Evolutionary conservation across 768 basidiomycete species (phyloP), one percentile per base, ranked within the genome.

Genomic region (Nidularia sp.): DNA sequence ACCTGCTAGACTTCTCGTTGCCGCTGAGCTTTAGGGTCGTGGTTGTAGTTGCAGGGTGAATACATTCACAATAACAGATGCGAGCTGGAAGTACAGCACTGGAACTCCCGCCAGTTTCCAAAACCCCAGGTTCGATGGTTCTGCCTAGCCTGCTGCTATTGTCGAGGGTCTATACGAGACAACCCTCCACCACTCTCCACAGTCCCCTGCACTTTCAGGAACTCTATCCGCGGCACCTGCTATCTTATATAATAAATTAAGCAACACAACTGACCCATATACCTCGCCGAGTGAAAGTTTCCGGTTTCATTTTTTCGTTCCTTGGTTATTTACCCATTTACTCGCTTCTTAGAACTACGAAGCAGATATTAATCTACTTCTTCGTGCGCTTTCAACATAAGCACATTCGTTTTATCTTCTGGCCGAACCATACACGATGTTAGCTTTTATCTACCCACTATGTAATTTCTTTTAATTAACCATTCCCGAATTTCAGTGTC

Each of bases 81-180:
- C 39, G 2, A 54, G 51, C 7, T 69, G 65, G 65, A 65, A 65
- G 51, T 62, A 52, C 39, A 63, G 31, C 36, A 55, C 51, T 1
- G 53, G 45, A 3, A 47, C 49, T 6, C 60, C 62, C 25, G 25
- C 43, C 12, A 22, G 25, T 9, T 45, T 45, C 25, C 9, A 13
- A 9, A 25, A 10, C 9, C n/a, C 25, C 6, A 6, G 62, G 44
- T 58, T 60, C 42, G 45, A 66, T 41, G 61, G 62, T 44, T 55
- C 61, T 13, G 52, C 39, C 0, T 69, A 64, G 66, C 41, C 25
- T 4, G 25, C 25, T 29, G 25, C 55, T 1, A 46, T 51, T 31
- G 63, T 57, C 2, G 53, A 61, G 10, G 58, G 53, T 13, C 57
- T 63, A 48, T 66, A 61, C 1, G 35, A 50, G 6, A 60, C 57